Base-by-base conservation (phyloP, 1,284 basidiomycete genomes). In the Ganoderma multipileum region DNA sequence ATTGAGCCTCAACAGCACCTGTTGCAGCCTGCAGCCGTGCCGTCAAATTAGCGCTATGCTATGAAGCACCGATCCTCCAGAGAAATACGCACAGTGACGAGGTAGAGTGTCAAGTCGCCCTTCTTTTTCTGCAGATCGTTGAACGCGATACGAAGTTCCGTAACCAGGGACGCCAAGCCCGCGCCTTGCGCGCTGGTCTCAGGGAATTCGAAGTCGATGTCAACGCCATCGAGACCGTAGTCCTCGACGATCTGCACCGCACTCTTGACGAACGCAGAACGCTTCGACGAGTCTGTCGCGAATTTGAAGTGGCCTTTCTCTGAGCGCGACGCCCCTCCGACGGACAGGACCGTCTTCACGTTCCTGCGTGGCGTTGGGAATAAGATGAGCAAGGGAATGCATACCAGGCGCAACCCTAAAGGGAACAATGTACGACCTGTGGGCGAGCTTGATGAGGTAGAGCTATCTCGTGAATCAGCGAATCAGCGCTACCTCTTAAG, bases 171-270 rank as follows among this genome's bases (percentile, higher is more conserved):
- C 6, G 89, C 86, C 63, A 91, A 86, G 7, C 86, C 89, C 74
- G 87, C 83, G 2, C 87, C 89, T 72, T 87, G 83, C 4, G 78
- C 85, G 5, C 82, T 75, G 68, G 76, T 85, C 33, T 83, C 73
- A 1, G 90, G 88, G 73, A 87, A 92, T 80, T 91, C 89, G 79
- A 87, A 92, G 77, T 94, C 91, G 59, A 93, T 77, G 70, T 93
- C 91, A 72, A 92, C 33, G 33, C 33, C 33, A 33, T 81, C 96
- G 50, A 98, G 87, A 0, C 95, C 96, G 69, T 95, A 93, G 79
- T 97, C 91, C 76, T 96, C 91, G 42, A 97, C 85, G 9, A 96
- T 77, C 66, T 87, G 83, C 41, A 97, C 88, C 0, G 92, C 91
- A 60, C 84, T 88, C 44, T 80, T 78, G 54, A 95, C 93, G 76